Evolutionary conservation across 495 filamentous ascomycete genomes (phyloP).

Genomic region (Annulohypoxylon nitens): DNA sequence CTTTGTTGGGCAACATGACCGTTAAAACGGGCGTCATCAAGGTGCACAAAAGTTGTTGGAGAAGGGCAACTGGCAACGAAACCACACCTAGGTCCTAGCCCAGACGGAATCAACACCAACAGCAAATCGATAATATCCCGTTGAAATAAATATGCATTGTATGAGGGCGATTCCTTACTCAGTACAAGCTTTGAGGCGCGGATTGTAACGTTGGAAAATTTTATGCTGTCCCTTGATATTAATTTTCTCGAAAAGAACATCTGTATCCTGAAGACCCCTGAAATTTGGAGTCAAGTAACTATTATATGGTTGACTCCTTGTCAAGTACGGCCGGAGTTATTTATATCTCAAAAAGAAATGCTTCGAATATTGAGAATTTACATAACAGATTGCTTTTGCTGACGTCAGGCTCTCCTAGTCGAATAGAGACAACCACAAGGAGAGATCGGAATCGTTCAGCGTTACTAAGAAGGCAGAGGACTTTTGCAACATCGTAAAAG

Average conservation of each 20-base stretch:
- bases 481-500: conserved; percentile 11
- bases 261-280: neutral
- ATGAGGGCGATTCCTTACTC: neutral
- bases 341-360: neutral
- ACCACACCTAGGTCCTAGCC: neutral
- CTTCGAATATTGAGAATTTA: neutral
- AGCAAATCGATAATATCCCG: neutral
- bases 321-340: neutral
- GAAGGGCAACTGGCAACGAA: neutral
- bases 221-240: neutral
- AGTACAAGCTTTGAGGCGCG: neutral
- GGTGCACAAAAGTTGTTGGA: neutral
- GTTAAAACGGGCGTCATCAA: conserved; percentile 24
- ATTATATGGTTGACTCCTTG: neutral
- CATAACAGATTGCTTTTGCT: conserved; percentile 7
- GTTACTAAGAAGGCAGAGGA: conserved; percentile 8
- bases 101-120: neutral
- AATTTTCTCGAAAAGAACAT: neutral
- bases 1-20: conserved; percentile 3
- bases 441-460: neutral
- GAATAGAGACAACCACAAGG: neutral
- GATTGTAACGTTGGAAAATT: neutral
- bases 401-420: conserved; percentile 12
- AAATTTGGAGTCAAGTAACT: neutral
- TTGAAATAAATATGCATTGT: neutral